A percentile compares a stretch with the other conserved stretches of the same genome.
These are phyloP conservation scores for Axilococcus clingmanii DNA, from an alignment of 139 green algal species.

Conservation along the genomic window DNA sequence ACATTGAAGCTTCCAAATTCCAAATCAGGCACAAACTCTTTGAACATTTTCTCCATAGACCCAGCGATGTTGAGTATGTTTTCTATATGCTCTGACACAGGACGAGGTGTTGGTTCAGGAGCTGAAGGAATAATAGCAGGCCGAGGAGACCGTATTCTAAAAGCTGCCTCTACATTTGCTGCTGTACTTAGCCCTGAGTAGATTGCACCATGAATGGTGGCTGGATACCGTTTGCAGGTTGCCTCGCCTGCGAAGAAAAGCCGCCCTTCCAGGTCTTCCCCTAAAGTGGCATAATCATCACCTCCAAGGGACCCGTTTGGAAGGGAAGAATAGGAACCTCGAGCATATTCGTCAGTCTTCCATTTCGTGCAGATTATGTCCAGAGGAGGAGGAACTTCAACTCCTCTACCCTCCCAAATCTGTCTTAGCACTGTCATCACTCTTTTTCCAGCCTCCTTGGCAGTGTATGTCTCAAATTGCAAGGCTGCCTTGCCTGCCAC, in stretches of 20 bases:
- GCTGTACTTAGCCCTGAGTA: constrained; percentile 35
- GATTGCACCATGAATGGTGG: constrained; percentile 97
- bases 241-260: constrained; percentile 87
- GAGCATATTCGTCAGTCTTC: constrained; percentile 64
- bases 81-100: too few relatives aligned
- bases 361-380: constrained; percentile 67
- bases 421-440: constrained; percentile 66
- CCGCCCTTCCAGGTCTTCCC: constrained; percentile 44
- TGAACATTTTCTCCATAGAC: too few relatives aligned
- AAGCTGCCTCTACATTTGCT: constrained; percentile 1
- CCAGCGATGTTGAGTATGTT: too few relatives aligned
- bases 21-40: too few relatives aligned
- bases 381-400: constrained; percentile 57
- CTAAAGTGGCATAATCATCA: constrained; percentile 79
- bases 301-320: constrained; percentile 58
- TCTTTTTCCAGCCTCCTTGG: constrained; percentile 35
- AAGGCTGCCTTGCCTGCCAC: constrained; percentile 56
- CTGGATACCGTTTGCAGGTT: constrained; percentile 80
- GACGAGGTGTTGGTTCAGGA: background rate
- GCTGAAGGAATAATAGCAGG: background rate
- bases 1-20: constrained; percentile 46
- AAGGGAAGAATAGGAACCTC: constrained; percentile 83
- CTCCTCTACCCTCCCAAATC: constrained; percentile 60
- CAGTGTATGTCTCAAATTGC: constrained; percentile 42
- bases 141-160: background rate